Evolutionary conservation across 2,329 filamentous ascomycete genomes (phyloP), one percentile per base, ranked within the genome.

Genomic region (Hypoxylon sp.): DNA sequence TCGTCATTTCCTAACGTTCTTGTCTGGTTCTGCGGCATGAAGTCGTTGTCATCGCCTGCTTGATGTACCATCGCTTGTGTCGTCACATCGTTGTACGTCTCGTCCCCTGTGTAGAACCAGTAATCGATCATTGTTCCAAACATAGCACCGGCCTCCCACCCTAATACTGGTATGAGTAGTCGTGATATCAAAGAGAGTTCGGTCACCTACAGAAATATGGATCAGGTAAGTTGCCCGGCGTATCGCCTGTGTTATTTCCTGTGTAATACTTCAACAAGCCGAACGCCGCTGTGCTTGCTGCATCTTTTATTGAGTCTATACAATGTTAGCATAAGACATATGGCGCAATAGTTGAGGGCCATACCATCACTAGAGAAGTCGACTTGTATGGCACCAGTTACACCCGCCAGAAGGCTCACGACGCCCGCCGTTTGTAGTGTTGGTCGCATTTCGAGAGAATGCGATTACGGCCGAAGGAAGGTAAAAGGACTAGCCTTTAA

Each of bases 121-220:
- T 93, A 93, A 75, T 92, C 89, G 56, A 93, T 78, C 67, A 92
- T 74, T 1, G 87, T 85, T 55, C 89, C 87, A 71, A 92, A 91
- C 83, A 93, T 84, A 55, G 88, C 87, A 19, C 89, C 87, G 0
- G 88, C 87, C 75, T 92, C 89, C 90, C 90, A 93, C 90, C 81
- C 89, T 80, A 52, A 39, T 47, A 54, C 34, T 10, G 44, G 30
- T 48, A 63, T 74, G 17, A 74, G 72, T 20, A 44, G 39, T 24
- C 5, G 8, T 15, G n/a, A n/a, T n/a, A 62, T 22, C 30, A 26
- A 43, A 48, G 26, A 15, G 28, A 34, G 48, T 1, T 6, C 47
- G 53, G 72, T 17, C 76, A 77, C 77, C 81, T 77, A 79, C 90
- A 93, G 75, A 89, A 91, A 70, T 89, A 90, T 15, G 85, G 85